These are phyloP conservation scores for Fusarium subglutinans DNA, from an alignment of 2,329 filamentous ascomycete genomes.

Conservation along the genomic window DNA sequence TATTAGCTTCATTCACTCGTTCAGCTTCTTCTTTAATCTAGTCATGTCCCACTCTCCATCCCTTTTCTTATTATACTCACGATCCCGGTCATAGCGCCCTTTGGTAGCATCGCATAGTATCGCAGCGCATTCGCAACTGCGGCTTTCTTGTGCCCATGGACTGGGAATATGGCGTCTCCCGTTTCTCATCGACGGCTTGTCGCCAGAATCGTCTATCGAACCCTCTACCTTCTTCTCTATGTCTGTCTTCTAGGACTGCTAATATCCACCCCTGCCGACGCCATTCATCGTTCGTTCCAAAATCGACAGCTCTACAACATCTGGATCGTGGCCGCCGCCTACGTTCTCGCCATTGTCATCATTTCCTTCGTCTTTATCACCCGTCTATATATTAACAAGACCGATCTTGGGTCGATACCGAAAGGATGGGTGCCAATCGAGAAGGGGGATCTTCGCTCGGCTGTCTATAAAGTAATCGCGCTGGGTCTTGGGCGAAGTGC, in stretches of 20 bases:
- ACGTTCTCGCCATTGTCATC: constrained; percentile 75
- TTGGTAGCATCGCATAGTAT: not conserved
- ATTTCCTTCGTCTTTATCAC: constrained; percentile 81
- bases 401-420: constrained; percentile 82
- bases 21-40: constrained; percentile 31
- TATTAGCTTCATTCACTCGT: constrained; percentile 24
- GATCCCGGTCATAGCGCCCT: constrained; percentile 15
- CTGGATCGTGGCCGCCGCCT: constrained; percentile 80
- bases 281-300: constrained; percentile 78
- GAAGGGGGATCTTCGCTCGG: constrained; percentile 80
- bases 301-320: constrained; percentile 79
- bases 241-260: constrained; percentile 77
- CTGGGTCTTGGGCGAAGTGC: constrained; percentile 80
- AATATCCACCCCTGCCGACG: constrained; percentile 81
- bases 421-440: constrained; percentile 88
- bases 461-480: constrained; percentile 79
- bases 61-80: constrained; percentile 24
- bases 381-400: constrained; percentile 87
- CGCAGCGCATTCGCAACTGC: constrained; percentile 5
- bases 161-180: constrained; percentile 40
- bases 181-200: constrained; percentile 62
- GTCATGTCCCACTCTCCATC: constrained; percentile 41
- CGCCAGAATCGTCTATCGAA: constrained; percentile 83
- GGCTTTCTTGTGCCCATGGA: constrained; percentile 10
- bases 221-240: constrained; percentile 79